Evolutionary conservation across 2,329 filamentous ascomycete species (phyloP), one percentile per base, ranked within the genome.

Genomic region (Talaromyces sp.): DNA sequence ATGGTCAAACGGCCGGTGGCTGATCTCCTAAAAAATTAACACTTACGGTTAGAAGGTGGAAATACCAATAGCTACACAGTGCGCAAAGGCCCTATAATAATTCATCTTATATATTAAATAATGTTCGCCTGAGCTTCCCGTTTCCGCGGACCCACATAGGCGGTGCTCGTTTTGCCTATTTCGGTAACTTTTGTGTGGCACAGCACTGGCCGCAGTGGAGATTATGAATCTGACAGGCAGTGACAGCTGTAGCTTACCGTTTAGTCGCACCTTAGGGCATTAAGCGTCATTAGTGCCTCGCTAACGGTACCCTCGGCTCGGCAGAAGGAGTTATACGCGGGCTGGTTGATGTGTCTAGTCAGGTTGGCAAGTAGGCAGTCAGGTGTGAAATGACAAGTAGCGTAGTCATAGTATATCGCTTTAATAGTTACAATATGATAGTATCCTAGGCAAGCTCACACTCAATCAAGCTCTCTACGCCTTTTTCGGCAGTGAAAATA

Each of bases 401-500:
- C 14, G n/a, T 40, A n/a, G 7, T 16, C 12, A 40, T 3, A 7
- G 5, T 40, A n/a, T 40, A n/a, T 40, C n/a, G 14, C n/a, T 40
- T 7, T 40, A n/a, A 3, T n/a, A 5, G 16, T n/a, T 16, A 40
- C 12, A 16, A 4, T 36, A 36, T 5, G 33, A 9, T 18, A 12
- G 18, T 27, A 31, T 31, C 12, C 36, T 44, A 63, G 23, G 62
- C 62, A 30, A 63, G 52, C 55, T 63, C 62, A 27, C 59, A 61
- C 47, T 64, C 62, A 40, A 64, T 62, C 52, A 64, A 57, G 33
- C 62, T 64, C 47, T 64, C 62, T 2, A 57, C 62, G 9, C 59
- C 60, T 28, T 57, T 62, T 18, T 53, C 52, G 4, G 51, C 56
- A 30, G 59, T 64, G 7, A 40, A 62, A 44, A 63, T 77, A 70